These are phyloP conservation scores for Rhazya stricta DNA, from an alignment of 257 asterid species.

Conservation along the genomic window DNA sequence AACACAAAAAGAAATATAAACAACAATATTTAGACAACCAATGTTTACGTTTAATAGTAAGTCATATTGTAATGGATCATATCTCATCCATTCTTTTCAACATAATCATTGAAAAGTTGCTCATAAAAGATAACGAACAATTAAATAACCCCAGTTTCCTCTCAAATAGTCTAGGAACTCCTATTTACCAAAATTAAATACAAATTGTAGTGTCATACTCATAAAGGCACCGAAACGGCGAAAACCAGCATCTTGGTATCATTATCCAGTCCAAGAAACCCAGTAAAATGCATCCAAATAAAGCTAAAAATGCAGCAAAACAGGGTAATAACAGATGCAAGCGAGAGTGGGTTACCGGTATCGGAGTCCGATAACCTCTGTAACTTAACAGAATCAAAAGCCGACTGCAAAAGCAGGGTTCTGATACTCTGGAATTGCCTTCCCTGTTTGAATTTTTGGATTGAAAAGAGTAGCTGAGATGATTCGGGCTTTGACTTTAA, in stretches of 20 bases:
- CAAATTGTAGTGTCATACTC: neutral
- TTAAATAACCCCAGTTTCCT: slow-evolving; percentile 1
- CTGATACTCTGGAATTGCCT: slow-evolving; percentile 46
- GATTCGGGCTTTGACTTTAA: slow-evolving; percentile 30
- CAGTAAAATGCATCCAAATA: neutral
- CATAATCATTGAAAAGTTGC: neutral
- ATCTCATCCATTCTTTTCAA: neutral
- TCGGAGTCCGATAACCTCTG: slow-evolving; percentile 52
- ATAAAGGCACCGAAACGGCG: neutral
- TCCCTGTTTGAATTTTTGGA: slow-evolving; percentile 12
- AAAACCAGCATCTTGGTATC: neutral
- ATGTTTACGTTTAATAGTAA: neutral
- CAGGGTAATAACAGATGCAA: neutral
- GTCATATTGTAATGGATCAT: neutral
- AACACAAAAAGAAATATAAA: neutral
- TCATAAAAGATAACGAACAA: slow-evolving; percentile 3
- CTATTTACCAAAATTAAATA: neutral
- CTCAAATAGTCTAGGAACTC: neutral
- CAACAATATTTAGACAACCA: neutral
- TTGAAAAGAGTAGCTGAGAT: slow-evolving; percentile 19
- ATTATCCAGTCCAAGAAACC: neutral
- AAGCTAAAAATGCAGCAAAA: neutral
- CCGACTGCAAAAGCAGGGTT: slow-evolving; percentile 59
- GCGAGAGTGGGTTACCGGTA: slow-evolving; percentile 44
- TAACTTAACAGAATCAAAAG: slow-evolving; percentile 65